phyloP scores from a whole-genome alignment of 1,139 yeast genomes.

The Yamadazyma friedrichii region DNA sequence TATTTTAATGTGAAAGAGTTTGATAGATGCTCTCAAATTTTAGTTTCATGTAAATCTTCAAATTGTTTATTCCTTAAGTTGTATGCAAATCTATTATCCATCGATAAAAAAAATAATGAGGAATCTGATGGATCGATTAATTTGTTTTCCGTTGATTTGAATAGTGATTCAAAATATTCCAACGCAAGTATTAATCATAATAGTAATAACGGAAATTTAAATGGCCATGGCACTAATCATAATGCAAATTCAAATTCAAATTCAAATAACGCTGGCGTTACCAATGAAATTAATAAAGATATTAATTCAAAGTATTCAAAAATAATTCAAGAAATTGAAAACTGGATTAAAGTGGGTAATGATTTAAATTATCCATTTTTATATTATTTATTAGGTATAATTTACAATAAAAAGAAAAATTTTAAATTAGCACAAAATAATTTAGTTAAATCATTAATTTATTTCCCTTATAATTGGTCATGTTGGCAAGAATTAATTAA shows the following conservation, averaged over 20 bases:
- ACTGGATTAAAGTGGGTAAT: conserved; percentile 18
- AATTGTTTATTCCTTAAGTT: conserved; percentile 62
- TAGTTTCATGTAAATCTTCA: conserved; percentile 53
- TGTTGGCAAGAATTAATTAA: conserved; percentile 84
- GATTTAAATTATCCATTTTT: conserved; percentile 48
- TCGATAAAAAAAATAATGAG: conserved; percentile 74
- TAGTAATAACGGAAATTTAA: conserved; percentile 2
- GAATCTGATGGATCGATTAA: conserved; percentile 60
- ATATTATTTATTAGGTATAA: conserved; percentile 66
- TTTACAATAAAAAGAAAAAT: conserved; percentile 64
- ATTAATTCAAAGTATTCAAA: conserved; percentile 35
- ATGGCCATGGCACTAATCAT: conserved; percentile 5
- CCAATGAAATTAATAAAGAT: conserved; percentile 15
- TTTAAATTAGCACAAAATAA: conserved; percentile 55
- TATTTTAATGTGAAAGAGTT: conserved; percentile 85
- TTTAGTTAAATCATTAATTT: conserved; percentile 55
- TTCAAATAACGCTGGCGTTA: conserved; percentile 8
- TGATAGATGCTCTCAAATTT: conserved; percentile 67
- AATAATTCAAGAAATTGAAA: conserved; percentile 43
- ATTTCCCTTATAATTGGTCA: conserved; percentile 89
- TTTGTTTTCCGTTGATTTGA: conserved; percentile 22
- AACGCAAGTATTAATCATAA: background rate
- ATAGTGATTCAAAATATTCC: conserved; percentile 8
- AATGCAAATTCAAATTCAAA: background rate
- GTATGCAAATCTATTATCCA: conserved; percentile 68